A percentile compares a stretch with the other conserved stretches of the same genome.
Conservation (phyloP, 2,329 filamentous ascomycete species). For the Lachnellula occidentalis region DNA sequence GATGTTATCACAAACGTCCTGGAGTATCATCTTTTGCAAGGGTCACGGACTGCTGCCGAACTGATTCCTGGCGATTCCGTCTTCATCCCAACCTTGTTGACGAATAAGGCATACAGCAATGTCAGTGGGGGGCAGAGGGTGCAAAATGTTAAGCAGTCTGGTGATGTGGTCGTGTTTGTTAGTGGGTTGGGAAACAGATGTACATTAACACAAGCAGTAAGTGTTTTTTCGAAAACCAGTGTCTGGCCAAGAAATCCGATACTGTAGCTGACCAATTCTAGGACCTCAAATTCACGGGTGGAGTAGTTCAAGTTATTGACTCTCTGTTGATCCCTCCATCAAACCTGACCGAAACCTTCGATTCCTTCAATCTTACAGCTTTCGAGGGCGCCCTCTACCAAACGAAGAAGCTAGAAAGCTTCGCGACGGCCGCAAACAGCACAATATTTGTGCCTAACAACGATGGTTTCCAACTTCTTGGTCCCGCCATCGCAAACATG, state of each 20-base stretch:
- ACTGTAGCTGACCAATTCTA: constrained; percentile 14
- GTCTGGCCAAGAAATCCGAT: background rate
- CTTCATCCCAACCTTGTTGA: constrained; percentile 41
- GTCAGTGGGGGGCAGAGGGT: constrained; percentile 46
- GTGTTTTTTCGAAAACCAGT: background rate
- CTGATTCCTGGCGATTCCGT: constrained; percentile 33
- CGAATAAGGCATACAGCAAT: constrained; percentile 39
- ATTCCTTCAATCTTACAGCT: constrained; percentile 35
- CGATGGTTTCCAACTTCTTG: constrained; percentile 33
- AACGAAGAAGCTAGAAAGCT: constrained; percentile 27
- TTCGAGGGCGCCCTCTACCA: constrained; percentile 33
- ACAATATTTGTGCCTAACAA: constrained; percentile 40
- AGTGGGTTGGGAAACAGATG: constrained; percentile 39
- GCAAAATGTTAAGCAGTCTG: constrained; percentile 37
- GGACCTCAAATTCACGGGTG: constrained; percentile 45
- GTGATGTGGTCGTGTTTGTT: constrained; percentile 37
- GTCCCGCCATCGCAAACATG: constrained; percentile 30
- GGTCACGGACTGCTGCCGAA: constrained; percentile 24
- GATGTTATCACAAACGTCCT: constrained; percentile 34
- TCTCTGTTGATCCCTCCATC: constrained; percentile 45
- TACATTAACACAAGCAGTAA: constrained; percentile 34
- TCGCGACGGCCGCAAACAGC: constrained; percentile 42
- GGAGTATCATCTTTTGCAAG: constrained; percentile 33
- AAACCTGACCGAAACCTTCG: constrained; percentile 33
- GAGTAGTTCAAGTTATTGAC: constrained; percentile 48